Base-by-base conservation (phyloP, 2,329 filamentous ascomycete species). In the Verticillium isaacii region DNA sequence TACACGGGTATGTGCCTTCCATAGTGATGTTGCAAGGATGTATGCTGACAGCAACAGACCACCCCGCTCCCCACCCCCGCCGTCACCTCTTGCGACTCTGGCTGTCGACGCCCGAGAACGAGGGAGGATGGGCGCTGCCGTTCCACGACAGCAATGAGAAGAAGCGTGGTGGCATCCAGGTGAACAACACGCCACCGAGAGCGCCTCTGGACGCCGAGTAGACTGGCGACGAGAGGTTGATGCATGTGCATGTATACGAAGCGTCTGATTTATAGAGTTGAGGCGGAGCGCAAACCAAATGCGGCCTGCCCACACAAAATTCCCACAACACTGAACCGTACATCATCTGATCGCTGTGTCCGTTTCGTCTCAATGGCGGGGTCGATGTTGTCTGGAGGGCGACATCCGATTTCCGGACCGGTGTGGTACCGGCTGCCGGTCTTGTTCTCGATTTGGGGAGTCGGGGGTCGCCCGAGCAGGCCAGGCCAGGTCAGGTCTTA, bases 141-240 rank as follows among this genome's bases (percentile, higher is more conserved):
- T 94, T 93, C 77, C 88, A 86, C 68, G 93, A 96, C 74, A 89
- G 85, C 61, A 79, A 85, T 61, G 89, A 95, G 82, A 91, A 91
- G 84, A 96, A 96, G 85, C 83, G 93, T 19, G 92, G 92, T 8
- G 93, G 92, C 0, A 91, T 96, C 66, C 93, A 96, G 78, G 92
- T 97, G 2, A 85, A 96, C 74, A 86, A 96, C 73, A 90, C 83
- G 32, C 79, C 89, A 9, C 92, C 92, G 1, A 85, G 88, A 58
- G 90, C 89, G 52, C 88, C 89, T 11, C 77, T 93, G 57, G 91
- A 94, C 78, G 91, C 90, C 0, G 91, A 94, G 74, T 94, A 85
- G 70, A 45, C 39, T 39, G 23, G 11, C 7, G 5, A 14, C 8
- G 32, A 14, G 12, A 6, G 15, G n/a, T 23, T 50, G 45, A 50